These are phyloP conservation scores for Candida vartiovaarae DNA, from an alignment of 805 yeast species.

Conservation along the genomic window DNA sequence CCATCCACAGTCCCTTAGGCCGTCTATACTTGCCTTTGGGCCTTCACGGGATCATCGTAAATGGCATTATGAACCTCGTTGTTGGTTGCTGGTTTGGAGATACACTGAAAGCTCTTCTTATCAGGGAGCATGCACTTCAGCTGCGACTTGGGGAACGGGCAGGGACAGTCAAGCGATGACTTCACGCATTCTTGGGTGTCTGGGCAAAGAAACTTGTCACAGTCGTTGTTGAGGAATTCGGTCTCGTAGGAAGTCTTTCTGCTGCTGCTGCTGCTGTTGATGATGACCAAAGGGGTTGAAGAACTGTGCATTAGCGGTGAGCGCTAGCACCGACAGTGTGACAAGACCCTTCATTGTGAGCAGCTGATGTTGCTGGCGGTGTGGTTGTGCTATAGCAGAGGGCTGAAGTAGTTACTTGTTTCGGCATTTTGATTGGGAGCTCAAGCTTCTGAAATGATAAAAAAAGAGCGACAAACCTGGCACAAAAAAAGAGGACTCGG, in stretches of 20 bases:
- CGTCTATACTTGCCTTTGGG: conserved; percentile 38
- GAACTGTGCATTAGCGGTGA: conserved; percentile 28
- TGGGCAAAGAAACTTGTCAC: conserved; percentile 70
- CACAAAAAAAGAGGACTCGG: too few relatives aligned
- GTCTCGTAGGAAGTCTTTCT: conserved; percentile 28
- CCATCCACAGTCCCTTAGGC: conserved; percentile 79
- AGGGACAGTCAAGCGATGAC: conserved; percentile 70
- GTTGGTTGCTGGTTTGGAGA: conserved; percentile 65
- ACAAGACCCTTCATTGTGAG: neutral
- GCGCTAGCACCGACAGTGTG: conserved; percentile 1
- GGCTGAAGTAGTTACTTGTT: too few relatives aligned
- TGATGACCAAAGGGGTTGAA: conserved; percentile 38
- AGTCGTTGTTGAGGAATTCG: conserved; percentile 33
- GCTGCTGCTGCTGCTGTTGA: conserved; percentile 32
- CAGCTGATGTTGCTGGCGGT: too few relatives aligned
- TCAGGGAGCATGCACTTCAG: conserved; percentile 73
- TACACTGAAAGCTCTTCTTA: conserved; percentile 60
- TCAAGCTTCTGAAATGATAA: too few relatives aligned
- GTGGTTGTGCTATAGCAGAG: too few relatives aligned
- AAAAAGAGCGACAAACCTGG: too few relatives aligned
- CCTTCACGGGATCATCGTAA: conserved; percentile 38
- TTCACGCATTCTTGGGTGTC: conserved; percentile 77
- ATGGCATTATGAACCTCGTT: conserved; percentile 29
- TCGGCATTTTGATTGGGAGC: too few relatives aligned
- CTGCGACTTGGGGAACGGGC: conserved; percentile 84